Evolutionary conservation across 2,329 filamentous ascomycete species (phyloP).

Genomic region (Achaetomium macrosporum): DNA sequence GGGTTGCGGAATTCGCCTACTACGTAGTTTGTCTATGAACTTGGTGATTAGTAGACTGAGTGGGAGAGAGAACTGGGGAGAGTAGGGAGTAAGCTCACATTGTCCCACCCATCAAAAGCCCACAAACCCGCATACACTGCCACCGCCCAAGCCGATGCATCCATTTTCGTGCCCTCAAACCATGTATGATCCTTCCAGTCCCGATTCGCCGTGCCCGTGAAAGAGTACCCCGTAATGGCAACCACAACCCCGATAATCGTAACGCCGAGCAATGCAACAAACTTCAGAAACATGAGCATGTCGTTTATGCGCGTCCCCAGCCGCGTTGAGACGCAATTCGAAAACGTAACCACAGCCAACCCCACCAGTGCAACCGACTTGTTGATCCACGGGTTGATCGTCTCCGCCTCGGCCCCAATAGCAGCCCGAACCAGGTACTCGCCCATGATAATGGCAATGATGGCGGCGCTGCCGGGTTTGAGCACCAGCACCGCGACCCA

Average conservation of each 20-base stretch:
- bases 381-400: slow-evolving; percentile 79
- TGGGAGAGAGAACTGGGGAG: background rate
- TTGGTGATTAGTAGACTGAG: slow-evolving; percentile 22
- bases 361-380: slow-evolving; percentile 79
- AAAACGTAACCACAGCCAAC: slow-evolving; percentile 66
- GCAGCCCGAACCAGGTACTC: slow-evolving; percentile 90
- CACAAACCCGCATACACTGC: slow-evolving; percentile 92
- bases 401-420: slow-evolving; percentile 78
- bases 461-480: slow-evolving; percentile 88
- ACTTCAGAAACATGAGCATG: slow-evolving; percentile 95
- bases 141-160: slow-evolving; percentile 83
- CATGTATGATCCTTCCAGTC: slow-evolving; percentile 86
- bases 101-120: slow-evolving; percentile 99
- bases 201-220: slow-evolving; percentile 64
- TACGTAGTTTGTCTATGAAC: slow-evolving; percentile 81
- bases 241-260: slow-evolving; percentile 86
- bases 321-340: slow-evolving; percentile 89
- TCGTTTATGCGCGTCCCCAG: slow-evolving; percentile 84
- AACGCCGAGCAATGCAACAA: slow-evolving; percentile 79
- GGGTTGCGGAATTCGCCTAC: slow-evolving; percentile 95
- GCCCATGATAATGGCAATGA: slow-evolving; percentile 95
- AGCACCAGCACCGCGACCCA: slow-evolving; percentile 94
- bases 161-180: slow-evolving; percentile 79
- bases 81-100: slow-evolving; percentile 52
- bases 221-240: slow-evolving; percentile 76